Evolutionary conservation across 2,329 filamentous ascomycete genomes (phyloP), one percentile per base, ranked within the genome.

Genomic region (Trichoderma lentiforme): DNA sequence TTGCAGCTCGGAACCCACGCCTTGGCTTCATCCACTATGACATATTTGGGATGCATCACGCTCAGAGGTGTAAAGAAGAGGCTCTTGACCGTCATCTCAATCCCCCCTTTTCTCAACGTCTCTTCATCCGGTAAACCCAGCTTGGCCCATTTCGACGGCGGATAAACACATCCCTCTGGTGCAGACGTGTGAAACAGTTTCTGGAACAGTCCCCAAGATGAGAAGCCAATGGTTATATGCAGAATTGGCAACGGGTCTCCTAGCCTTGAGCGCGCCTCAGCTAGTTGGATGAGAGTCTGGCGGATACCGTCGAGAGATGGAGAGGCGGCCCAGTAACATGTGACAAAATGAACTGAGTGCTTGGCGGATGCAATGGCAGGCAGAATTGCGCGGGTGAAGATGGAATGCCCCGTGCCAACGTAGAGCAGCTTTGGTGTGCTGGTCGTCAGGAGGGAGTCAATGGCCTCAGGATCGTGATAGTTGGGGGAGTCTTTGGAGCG

Each of bases 31-130:
- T 97, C 93, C 1, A 95, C 80, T 15, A 96, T 85, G 47, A 95
- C 85, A 75, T 93, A 95, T 77, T 97, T 97, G 0, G 93, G 91
- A 78, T 97, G 93, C 89, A 96, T 92, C n/a, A 97, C 91, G 76
- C 92, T 93, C 73, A 96, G 90, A 0, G 93, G 93, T 3, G 90
- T 84, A 74, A 95, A 89, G 80, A 97, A 97, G 8, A 95, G 84
- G 74, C 90, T 93, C 83, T 94, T 95, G 71, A 94, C 88, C 0
- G 86, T 83, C 39, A 97, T 77, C 67, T 94, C 87, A 21, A 97
- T 86, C 3, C 89, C 89, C 0, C 82, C 84, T 4, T 89, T 83
- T 39, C 86, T 83, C 3, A 91, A 78, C 5, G 83, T 74, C 7
- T 84, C 81, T 4, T 85, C 82, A 1, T 83, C 78, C 0, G 92